Conservation (phyloP, 306 rosid genomes). For the Carpinus fangiana region DNA sequence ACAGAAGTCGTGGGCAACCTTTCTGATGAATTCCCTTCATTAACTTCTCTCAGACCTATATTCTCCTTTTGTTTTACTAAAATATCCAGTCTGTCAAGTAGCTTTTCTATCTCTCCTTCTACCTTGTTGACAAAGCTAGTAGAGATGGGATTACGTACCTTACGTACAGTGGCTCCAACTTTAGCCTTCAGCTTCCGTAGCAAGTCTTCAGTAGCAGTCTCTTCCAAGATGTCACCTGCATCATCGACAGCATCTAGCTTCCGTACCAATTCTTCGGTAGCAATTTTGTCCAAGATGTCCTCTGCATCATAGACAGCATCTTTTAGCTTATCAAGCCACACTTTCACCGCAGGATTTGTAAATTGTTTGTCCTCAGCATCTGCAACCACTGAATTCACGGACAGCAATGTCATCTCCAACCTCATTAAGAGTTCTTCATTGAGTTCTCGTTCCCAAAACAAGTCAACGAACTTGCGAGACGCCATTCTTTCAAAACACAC, state of each 20-base stretch:
- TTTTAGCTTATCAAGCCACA: slow-evolving; percentile 19
- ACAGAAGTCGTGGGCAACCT: background rate
- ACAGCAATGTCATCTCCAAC: background rate
- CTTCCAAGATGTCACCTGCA: background rate
- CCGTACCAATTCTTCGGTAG: too few species aligned
- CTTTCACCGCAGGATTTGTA: background rate
- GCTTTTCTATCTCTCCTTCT: background rate
- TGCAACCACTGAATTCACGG: slow-evolving; percentile 1
- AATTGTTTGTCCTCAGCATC: slow-evolving; percentile 21
- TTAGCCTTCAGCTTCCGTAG: background rate
- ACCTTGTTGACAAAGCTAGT: background rate
- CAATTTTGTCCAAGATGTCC: background rate
- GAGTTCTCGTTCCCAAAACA: background rate
- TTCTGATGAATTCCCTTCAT: too few species aligned
- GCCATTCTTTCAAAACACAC: slow-evolving; percentile 24
- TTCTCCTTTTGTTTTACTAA: too few species aligned
- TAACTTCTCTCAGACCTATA: too few species aligned
- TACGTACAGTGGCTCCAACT: background rate
- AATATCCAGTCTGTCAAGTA: background rate
- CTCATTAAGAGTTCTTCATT: background rate
- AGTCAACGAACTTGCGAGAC: slow-evolving; percentile 1
- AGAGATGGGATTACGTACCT: background rate
- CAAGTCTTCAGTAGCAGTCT: background rate
- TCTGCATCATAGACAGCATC: background rate
- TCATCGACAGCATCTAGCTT: too few species aligned